phyloP scores from a whole-genome alignment of 768 basidiomycete genomes.

The Lactarius vividus region DNA sequence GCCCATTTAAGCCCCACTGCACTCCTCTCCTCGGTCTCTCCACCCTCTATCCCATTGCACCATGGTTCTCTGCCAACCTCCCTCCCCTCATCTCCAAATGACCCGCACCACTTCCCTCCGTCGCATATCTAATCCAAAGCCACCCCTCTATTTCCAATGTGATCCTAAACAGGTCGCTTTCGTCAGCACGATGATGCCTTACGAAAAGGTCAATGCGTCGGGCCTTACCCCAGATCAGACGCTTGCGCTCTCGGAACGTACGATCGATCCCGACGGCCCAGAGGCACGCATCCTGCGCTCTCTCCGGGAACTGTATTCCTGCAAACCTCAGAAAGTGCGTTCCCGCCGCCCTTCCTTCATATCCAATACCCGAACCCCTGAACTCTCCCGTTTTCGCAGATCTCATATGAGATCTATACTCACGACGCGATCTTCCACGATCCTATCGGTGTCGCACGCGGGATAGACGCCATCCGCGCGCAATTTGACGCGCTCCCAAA shows the following conservation, averaged over 20 bases:
- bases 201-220: constrained; percentile 37
- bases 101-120: constrained; percentile 24
- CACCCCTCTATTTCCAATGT: not conserved
- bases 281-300: constrained; percentile 37
- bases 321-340: constrained; percentile 12
- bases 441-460: constrained; percentile 45
- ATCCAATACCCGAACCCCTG: not conserved
- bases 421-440: constrained; percentile 43
- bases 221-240: constrained; percentile 41
- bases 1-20: constrained; percentile 11
- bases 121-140: constrained; percentile 23
- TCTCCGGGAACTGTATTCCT: constrained; percentile 40
- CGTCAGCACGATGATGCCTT: constrained; percentile 22
- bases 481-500: constrained; percentile 47
- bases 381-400: constrained; percentile 29
- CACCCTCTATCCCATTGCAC: not conserved
- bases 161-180: constrained; percentile 27
- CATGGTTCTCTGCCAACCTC: constrained; percentile 25
- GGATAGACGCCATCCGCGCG: constrained; percentile 39
- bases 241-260: constrained; percentile 39
- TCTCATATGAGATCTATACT: constrained; percentile 44
- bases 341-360: constrained; percentile 21
- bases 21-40: constrained; percentile 1
- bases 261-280: constrained; percentile 31
- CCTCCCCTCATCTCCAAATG: constrained; percentile 15